Evolutionary conservation across 1,284 basidiomycete genomes (phyloP), one percentile per base, ranked within the genome.

Genomic region (Dichomitus squalens): DNA sequence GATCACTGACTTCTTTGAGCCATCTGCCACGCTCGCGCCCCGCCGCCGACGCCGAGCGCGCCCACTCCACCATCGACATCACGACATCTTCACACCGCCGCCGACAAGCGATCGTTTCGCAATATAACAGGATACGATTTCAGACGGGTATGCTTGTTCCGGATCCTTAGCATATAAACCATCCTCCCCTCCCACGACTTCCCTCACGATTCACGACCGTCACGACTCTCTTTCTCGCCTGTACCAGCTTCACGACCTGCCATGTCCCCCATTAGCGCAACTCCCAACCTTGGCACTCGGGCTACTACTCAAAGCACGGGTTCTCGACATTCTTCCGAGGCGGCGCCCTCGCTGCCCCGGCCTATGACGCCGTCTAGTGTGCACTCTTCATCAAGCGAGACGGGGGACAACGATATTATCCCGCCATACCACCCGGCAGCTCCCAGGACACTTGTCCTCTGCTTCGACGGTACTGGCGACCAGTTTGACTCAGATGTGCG

Each of bases 391-490:
- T 63, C 58, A 20, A 57, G 55, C 29, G 64, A 61, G 23, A 52
- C 55, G 12, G 58, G 60, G 21, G 69, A 70, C 53, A 49, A 55
- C 36, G 60, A 62, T 21, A 63, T 73, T 48, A 67, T 75, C 41
- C 75, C 76, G 7, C 72, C 73, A 0, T 67, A 68, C 73, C 49
- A 56, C 57, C 27, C 66, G 65, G 48, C 68, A 12, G 53, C 63
- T 7, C 56, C 62, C 8, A 53, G 79, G 12, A 81, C 78, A 0
- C 67, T 85, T 4, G 76, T 85, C 1, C 70, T 86, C 9, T 84
- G 82, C 66, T 85, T 85, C 65, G 85, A 86, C 64, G 82, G 82
- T 16, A 84, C 82, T 3, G 80, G 81, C 1, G 80, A 83, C 65
- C 77, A 81, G 58, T 87, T 85, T 60, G 79, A 84, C 63, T 53